Percentiles rank a stretch among this genome's conserved stretches.
phyloP scores from a whole-genome alignment of 2,329 filamentous ascomycete species.

The Clarireedia monteithiana region DNA sequence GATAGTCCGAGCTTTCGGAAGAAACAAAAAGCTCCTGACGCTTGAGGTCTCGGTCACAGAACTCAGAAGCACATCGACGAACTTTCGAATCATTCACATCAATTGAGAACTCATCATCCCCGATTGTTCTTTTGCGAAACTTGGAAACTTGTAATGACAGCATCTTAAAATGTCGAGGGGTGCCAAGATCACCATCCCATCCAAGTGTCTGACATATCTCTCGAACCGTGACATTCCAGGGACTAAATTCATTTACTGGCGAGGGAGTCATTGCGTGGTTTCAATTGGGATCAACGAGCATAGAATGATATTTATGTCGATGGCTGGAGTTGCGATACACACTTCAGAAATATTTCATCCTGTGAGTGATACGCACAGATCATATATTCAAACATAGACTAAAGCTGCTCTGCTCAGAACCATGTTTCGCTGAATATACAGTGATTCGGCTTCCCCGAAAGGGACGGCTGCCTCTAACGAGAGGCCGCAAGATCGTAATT shows the following conservation, averaged over 20 bases:
- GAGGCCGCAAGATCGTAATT: neutral
- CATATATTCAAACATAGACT: neutral
- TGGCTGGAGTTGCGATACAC: too few species aligned
- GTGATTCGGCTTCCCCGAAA: neutral
- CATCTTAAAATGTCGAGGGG: neutral
- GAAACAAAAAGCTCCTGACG: neutral
- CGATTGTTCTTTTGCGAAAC: neutral
- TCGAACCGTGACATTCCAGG: neutral
- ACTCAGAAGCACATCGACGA: neutral
- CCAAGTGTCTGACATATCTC: neutral
- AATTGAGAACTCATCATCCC: neutral
- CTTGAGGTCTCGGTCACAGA: neutral
- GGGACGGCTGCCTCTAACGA: neutral
- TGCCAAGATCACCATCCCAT: neutral
- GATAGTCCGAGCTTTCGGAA: neutral
- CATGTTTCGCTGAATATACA: too few species aligned
- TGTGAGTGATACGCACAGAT: neutral
- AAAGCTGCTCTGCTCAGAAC: too few species aligned
- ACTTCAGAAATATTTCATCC: too few species aligned
- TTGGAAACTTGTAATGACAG: neutral
- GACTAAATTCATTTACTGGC: neutral
- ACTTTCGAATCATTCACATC: neutral
- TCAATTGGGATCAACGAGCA: too few species aligned
- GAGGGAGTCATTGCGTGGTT: neutral
- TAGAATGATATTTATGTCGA: too few species aligned